Percentiles rank a stretch among this genome's conserved stretches.
Conservation (phyloP, 2,329 filamentous ascomycete species). For the Arthrobotrys sinensis region DNA sequence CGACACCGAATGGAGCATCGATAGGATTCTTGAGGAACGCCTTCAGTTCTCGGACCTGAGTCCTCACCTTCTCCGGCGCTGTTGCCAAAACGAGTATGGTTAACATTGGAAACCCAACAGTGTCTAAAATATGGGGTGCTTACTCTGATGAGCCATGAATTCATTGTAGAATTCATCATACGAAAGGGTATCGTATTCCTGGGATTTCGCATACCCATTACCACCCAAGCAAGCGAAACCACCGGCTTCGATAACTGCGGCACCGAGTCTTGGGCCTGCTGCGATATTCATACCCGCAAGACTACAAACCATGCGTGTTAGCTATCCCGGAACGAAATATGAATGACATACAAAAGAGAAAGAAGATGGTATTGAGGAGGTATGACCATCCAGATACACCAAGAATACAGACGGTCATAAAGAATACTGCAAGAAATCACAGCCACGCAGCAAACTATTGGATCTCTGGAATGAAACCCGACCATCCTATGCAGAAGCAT, state of each 20-base stretch:
- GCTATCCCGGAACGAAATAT: not conserved
- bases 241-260: conserved; percentile 52
- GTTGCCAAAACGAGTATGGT: conserved; percentile 71
- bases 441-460: conserved; percentile 71
- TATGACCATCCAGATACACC: too few relatives aligned
- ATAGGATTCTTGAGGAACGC: conserved; percentile 62
- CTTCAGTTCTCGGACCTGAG: conserved; percentile 90
- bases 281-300: conserved; percentile 57
- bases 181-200: conserved; percentile 42
- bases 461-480: too few relatives aligned
- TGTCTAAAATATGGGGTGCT: conserved; percentile 78
- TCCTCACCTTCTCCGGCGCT: conserved; percentile 70
- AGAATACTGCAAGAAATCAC: not conserved
- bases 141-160: conserved; percentile 57
- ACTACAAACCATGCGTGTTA: conserved; percentile 10
- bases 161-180: conserved; percentile 48
- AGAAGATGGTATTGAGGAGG: not conserved
- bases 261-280: conserved; percentile 47
- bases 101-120: conserved; percentile 83
- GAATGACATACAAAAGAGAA: not conserved
- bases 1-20: conserved; percentile 80
- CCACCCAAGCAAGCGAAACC: conserved; percentile 51
- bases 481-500: too few relatives aligned
- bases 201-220: conserved; percentile 49
- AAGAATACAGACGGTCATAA: too few relatives aligned